phyloP scores from a whole-genome alignment of 2,329 filamentous ascomycete genomes.

The Orbilia blumenaviensis region DNA sequence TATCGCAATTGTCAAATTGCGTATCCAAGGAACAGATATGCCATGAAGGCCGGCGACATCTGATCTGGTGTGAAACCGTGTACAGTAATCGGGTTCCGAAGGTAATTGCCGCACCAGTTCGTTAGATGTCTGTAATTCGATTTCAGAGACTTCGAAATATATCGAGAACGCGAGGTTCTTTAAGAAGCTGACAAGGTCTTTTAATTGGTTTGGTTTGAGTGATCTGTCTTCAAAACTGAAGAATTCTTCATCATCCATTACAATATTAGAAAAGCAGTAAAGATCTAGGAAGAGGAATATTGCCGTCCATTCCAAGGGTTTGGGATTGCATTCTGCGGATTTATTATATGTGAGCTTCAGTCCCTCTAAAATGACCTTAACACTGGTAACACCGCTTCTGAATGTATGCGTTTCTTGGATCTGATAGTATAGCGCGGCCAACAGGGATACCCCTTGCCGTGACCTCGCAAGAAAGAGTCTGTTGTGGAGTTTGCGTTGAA shows the following conservation, averaged over 20 bases:
- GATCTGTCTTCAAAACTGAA: constrained; percentile 72
- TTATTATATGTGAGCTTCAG: constrained; percentile 15
- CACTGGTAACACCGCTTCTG: background rate
- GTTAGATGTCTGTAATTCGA: constrained; percentile 62
- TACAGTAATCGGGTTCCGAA: constrained; percentile 64
- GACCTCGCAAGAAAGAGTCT: constrained; percentile 42
- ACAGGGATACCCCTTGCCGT: background rate
- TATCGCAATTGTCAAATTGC: constrained; percentile 38
- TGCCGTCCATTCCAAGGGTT: constrained; percentile 78
- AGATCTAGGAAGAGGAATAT: constrained; percentile 91
- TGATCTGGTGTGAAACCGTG: constrained; percentile 77
- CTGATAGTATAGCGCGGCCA: constrained; percentile 13
- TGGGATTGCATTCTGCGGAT: background rate
- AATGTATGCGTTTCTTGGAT: constrained; percentile 21
- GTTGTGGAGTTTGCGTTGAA: constrained; percentile 40
- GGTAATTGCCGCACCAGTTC: constrained; percentile 40
- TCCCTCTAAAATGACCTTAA: constrained; percentile 20
- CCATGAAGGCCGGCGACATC: constrained; percentile 78
- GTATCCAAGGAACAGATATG: constrained; percentile 75
- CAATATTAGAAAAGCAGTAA: constrained; percentile 88
- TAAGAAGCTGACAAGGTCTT: constrained; percentile 79
- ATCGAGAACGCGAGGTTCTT: constrained; percentile 90
- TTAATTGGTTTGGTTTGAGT: constrained; percentile 75
- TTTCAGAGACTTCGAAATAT: constrained; percentile 81
- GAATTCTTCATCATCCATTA: constrained; percentile 97